Evolutionary conservation across 164 flowering plant genomes (phyloP).

Genomic region (Stephania yunnanensis): DNA sequence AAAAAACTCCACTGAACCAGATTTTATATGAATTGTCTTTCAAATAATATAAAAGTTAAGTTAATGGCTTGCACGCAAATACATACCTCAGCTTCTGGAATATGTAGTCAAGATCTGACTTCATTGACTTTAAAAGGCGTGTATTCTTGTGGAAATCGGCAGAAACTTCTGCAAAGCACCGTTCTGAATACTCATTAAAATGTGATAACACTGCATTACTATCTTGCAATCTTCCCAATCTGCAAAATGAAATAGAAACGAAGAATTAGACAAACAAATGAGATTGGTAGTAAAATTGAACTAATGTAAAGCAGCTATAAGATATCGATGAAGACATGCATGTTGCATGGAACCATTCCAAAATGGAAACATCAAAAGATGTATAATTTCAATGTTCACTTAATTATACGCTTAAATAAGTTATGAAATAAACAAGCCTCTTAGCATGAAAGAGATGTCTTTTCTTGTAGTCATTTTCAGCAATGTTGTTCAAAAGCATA

Average conservation of each 20-base stretch:
- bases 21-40: background rate
- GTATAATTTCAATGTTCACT: background rate
- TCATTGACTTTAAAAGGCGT: constrained; percentile 75
- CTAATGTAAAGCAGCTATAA: background rate
- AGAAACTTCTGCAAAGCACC: constrained; percentile 66
- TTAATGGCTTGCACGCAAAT: background rate
- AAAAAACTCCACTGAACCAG: background rate
- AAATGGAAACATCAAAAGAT: background rate
- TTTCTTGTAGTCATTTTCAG: background rate
- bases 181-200: constrained; percentile 78
- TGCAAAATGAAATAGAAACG: constrained; percentile 19
- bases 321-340: background rate
- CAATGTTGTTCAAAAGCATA: background rate
- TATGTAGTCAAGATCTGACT: constrained; percentile 83
- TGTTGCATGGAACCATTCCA: background rate
- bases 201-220: constrained; percentile 93
- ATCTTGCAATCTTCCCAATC: constrained; percentile 95
- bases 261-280: background rate
- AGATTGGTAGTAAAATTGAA: background rate
- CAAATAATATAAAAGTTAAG: background rate
- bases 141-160: constrained; percentile 60
- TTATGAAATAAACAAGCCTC: too few species aligned
- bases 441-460: background rate
- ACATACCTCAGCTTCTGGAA: constrained; percentile 82
- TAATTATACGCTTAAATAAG: too few species aligned